A percentile compares a stretch with the other conserved stretches of the same genome.
Evolutionary conservation across 2,329 filamentous ascomycete species (phyloP).

Genomic region (Gaeumannomyces tritici): DNA sequence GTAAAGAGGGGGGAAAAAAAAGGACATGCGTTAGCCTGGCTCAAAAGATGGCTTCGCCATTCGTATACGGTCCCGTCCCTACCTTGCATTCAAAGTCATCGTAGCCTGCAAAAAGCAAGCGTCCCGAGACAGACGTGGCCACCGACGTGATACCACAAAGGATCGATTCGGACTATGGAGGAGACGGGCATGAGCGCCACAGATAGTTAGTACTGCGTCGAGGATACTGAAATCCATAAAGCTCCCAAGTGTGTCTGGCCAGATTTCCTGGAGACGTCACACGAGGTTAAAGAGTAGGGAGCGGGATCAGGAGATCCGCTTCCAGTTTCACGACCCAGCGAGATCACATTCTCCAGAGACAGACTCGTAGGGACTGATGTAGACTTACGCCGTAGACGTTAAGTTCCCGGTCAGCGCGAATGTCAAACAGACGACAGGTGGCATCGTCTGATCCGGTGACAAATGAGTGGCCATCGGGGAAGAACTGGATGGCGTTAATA

Average conservation of each 20-base stretch:
- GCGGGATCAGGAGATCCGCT: not conserved
- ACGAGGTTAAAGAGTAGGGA: slow-evolving; percentile 10
- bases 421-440: slow-evolving; percentile 94
- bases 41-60: not conserved
- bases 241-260: no score
- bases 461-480: slow-evolving; percentile 97
- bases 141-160: slow-evolving; percentile 97
- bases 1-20: not conserved
- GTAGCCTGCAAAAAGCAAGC: slow-evolving; percentile 92
- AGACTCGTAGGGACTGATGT: not conserved
- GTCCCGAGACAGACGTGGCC: slow-evolving; percentile 91
- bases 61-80: slow-evolving; percentile 10
- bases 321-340: not conserved
- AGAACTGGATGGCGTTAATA: slow-evolving; percentile 99
- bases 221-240: not conserved
- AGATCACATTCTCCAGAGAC: not conserved
- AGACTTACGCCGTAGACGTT: slow-evolving; percentile 57
- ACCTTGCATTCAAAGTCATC: slow-evolving; percentile 99
- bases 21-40: not conserved
- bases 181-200: not conserved
- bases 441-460: slow-evolving; percentile 97
- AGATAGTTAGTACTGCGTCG: not conserved
- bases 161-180: slow-evolving; percentile 78
- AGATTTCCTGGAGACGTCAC: no score
- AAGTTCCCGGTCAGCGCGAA: slow-evolving; percentile 78